These are phyloP conservation scores for Globisporangium nunn DNA, from an alignment of 352 stramenopile genomes.

Conservation along the genomic window DNA sequence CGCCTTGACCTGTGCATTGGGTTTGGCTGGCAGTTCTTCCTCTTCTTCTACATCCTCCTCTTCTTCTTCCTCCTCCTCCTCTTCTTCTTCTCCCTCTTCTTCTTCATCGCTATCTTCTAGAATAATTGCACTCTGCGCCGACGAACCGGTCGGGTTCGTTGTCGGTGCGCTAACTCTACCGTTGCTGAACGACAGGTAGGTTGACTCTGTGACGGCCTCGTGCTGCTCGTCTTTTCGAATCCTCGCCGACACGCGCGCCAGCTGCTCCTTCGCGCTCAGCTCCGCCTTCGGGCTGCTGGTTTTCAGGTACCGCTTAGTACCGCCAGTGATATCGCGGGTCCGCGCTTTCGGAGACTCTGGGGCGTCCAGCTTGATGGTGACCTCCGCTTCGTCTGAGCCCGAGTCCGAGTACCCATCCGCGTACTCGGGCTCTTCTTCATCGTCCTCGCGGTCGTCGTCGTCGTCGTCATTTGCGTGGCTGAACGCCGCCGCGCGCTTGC, in stretches of 20 bases:
- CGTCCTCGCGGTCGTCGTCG: slow-evolving; percentile 5
- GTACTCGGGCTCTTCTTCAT: slow-evolving; percentile 27
- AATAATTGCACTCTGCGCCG: slow-evolving; percentile 38
- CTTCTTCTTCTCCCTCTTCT: slow-evolving; percentile 11
- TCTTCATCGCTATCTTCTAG: slow-evolving; percentile 46
- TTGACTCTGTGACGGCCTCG: not conserved
- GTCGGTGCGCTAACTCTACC: slow-evolving; percentile 5
- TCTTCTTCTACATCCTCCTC: slow-evolving; percentile 24
- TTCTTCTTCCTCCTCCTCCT: slow-evolving; percentile 15
- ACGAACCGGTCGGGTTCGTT: slow-evolving; percentile 13
- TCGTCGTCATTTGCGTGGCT: slow-evolving; percentile 16
- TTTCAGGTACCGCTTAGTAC: slow-evolving; percentile 6
- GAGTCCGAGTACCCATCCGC: slow-evolving; percentile 25
- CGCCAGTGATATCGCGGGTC: slow-evolving; percentile 17
- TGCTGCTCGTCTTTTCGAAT: slow-evolving; percentile 22
- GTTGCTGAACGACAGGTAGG: too few relatives aligned
- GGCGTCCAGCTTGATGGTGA: slow-evolving; percentile 18
- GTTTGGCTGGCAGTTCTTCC: not conserved
- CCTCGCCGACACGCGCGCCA: slow-evolving; percentile 22
- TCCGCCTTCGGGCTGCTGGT: not conserved
- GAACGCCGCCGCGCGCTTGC: slow-evolving; percentile 13
- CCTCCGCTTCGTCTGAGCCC: slow-evolving; percentile 30
- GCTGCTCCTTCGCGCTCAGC: slow-evolving; percentile 16
- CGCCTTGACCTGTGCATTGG: slow-evolving; percentile 3
- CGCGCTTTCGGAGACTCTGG: slow-evolving; percentile 5